These are phyloP conservation scores for Barbatosphaeria neglecta DNA, from an alignment of 495 filamentous ascomycete genomes.

Conservation along the genomic window DNA sequence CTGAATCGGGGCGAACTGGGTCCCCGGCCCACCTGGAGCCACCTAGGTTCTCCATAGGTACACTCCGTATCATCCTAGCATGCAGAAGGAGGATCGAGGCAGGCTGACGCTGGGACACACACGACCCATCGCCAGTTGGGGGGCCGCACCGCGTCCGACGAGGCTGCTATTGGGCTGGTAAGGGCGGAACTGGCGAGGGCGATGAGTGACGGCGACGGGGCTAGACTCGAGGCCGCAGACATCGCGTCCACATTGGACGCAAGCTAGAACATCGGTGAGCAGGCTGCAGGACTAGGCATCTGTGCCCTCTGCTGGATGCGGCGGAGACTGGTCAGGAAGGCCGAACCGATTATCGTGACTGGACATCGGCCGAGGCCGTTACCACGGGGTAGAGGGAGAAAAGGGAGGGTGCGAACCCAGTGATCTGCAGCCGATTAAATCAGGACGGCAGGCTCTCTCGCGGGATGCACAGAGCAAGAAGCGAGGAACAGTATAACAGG, in stretches of 20 bases:
- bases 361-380: conserved; percentile 2
- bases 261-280: not conserved
- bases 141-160: too few species aligned
- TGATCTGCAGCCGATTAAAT: conserved; percentile 11
- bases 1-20: not conserved
- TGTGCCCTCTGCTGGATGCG: not conserved
- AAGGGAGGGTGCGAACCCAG: conserved; percentile 4
- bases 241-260: too few species aligned
- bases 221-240: too few species aligned
- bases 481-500: not conserved
- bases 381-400: conserved; percentile 2
- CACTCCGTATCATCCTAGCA: too few species aligned
- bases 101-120: too few species aligned
- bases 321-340: not conserved
- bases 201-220: too few species aligned
- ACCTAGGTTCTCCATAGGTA: too few species aligned
- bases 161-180: too few species aligned
- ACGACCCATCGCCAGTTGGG: too few species aligned
- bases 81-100: too few species aligned
- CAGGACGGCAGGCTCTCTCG: not conserved
- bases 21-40: not conserved
- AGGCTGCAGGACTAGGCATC: not conserved
- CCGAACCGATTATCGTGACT: not conserved
- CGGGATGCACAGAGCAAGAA: not conserved
- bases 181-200: too few species aligned